Conservation (phyloP, 805 yeast genomes). For the Osmozyma mogii region DNA sequence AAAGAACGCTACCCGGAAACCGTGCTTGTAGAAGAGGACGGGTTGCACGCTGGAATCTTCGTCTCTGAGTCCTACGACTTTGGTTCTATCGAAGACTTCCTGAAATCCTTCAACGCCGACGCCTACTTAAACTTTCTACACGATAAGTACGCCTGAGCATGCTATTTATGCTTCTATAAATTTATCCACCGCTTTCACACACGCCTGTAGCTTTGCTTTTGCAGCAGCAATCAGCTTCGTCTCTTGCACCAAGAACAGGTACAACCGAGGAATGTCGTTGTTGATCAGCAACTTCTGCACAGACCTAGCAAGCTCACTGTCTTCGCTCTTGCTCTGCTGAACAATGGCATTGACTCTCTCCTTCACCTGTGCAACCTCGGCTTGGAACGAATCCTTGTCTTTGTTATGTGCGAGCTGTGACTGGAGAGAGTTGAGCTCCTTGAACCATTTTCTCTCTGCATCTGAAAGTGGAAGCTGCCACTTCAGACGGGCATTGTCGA, state of each 20-base stretch:
- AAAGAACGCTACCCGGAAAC: conserved; percentile 4
- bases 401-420: neutral
- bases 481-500: conserved; percentile 15
- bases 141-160: conserved; percentile 1
- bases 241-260: conserved; percentile 18
- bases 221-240: conserved; percentile 11
- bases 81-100: conserved; percentile 2
- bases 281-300: conserved; percentile 7
- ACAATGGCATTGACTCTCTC: conserved; percentile 3
- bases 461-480: conserved; percentile 24
- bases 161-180: neutral
- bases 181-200: conserved; percentile 1
- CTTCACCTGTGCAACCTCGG: conserved; percentile 14
- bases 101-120: conserved; percentile 1
- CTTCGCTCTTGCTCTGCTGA: neutral
- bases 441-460: conserved; percentile 30
- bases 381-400: conserved; percentile 10
- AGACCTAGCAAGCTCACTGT: conserved; percentile 2
- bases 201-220: conserved; percentile 10
- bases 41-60: conserved; percentile 5
- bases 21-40: conserved; percentile 5
- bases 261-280: conserved; percentile 8
- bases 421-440: conserved; percentile 25
- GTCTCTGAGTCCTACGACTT: conserved; percentile 5
- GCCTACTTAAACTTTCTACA: conserved; percentile 2